Evolutionary conservation across 495 filamentous ascomycete species (phyloP).

Genomic region (Neurospora sp.): DNA sequence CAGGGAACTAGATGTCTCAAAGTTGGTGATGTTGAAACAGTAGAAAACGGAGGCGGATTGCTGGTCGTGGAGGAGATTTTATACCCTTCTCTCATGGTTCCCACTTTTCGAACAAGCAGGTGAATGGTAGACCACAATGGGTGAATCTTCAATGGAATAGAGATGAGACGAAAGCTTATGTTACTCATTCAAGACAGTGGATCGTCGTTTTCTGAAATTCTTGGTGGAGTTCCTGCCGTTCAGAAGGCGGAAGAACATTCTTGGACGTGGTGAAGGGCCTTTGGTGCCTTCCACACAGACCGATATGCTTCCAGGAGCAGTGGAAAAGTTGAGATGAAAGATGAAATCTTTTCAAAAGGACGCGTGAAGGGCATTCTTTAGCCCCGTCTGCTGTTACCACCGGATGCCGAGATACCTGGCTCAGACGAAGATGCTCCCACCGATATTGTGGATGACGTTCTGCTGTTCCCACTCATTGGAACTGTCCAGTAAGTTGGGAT

Average conservation of each 20-base stretch:
- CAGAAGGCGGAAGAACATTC: background rate
- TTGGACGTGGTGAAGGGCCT: background rate
- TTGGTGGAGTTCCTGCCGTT: background rate
- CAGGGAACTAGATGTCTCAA: background rate
- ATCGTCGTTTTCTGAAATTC: background rate
- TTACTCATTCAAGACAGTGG: background rate
- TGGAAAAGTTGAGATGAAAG: background rate
- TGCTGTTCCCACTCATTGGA: background rate
- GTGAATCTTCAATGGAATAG: background rate
- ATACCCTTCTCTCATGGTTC: background rate
- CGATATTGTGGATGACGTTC: too few species aligned
- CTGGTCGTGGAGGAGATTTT: background rate
- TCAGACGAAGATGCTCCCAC: too few species aligned
- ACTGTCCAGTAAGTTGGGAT: background rate
- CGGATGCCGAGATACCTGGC: too few species aligned
- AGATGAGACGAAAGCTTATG: background rate
- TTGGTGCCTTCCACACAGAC: background rate
- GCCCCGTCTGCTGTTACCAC: too few species aligned
- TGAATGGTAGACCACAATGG: background rate
- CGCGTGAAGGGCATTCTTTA: background rate
- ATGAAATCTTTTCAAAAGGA: background rate
- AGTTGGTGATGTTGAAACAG: background rate
- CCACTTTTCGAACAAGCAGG: background rate
- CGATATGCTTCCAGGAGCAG: background rate
- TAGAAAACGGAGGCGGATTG: background rate